Evolutionary conservation across 108 stramenopile species (phyloP), one percentile per base, ranked within the genome.

Genomic region (Cyclotella kingstonii): DNA sequence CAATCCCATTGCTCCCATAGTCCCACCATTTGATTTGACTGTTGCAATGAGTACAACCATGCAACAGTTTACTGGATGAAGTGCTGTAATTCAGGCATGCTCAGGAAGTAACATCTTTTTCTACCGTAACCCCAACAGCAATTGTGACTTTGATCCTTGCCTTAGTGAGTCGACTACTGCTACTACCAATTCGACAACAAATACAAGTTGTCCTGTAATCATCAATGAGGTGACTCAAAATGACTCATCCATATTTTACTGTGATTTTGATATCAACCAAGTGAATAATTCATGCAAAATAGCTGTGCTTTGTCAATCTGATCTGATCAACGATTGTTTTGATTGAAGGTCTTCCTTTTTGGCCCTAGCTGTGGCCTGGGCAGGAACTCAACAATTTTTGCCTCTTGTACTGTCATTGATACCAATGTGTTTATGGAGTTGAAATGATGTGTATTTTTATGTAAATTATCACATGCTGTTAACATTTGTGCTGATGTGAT

Each of bases 141-240:
- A 66, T 52, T 77, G 76, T 27, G 63, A 62, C 25, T 77, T 77
- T 26, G 50, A 63, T 18, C 76, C 43, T 23, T 72, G 70, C 27
- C 70, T 54, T 1, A 27, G 39, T 43, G 48, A 62, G 38, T 46
- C 60, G 28, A 19, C 21, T 11, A 11, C 60, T 6, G 33, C 48
- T 12, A 27, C 39, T 42, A 3, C 40, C 5, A 28, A 4, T 63
- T 22, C 22, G 30, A 34, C 15, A 19, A 22, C 34, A 4, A 28
- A 6, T 62, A 15, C 35, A 14, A 54, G 48, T 5, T 48, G 26
- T 11, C 45, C 42, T 10, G 59, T 2, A 17, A 19, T 44, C 42
- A 26, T 60, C 59, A 15, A 60, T 21, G n/a, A n/a, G n/a, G n/a
- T n/a, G n/a, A n/a, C n/a, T n/a, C n/a, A n/a, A n/a, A n/a, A n/a